Evolutionary conservation across 2,329 filamentous ascomycete genomes (phyloP).

Genomic region (Penicillium sp.): DNA sequence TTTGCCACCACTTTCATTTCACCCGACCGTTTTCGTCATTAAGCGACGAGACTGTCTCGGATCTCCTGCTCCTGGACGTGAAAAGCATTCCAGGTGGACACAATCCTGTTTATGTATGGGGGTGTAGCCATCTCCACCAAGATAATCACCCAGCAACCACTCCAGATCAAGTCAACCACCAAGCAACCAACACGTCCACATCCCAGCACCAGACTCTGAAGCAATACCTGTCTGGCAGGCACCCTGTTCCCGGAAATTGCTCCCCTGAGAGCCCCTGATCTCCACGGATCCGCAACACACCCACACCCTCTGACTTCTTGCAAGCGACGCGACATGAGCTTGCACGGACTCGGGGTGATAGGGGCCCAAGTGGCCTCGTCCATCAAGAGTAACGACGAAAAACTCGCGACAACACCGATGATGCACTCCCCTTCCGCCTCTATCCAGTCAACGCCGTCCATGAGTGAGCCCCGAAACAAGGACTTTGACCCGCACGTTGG

Average conservation of each 20-base stretch:
- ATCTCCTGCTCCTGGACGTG: constrained; percentile 16
- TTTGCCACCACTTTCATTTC: constrained; percentile 1
- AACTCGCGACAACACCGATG: constrained; percentile 13
- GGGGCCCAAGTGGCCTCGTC: constrained; percentile 29
- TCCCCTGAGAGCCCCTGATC: constrained; percentile 16
- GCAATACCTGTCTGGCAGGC: constrained; percentile 10
- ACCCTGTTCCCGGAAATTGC: constrained; percentile 7
- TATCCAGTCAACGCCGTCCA: constrained; percentile 21
- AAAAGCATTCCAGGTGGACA: constrained; percentile 30
- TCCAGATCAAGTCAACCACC: constrained; percentile 6
- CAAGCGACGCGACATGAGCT: constrained; percentile 19
- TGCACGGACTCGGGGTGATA: constrained; percentile 30
- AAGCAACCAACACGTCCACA: constrained; percentile 8
- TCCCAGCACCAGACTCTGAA: constrained; percentile 15
- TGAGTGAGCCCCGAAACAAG: constrained; percentile 9
- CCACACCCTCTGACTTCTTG: background rate
- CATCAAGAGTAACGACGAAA: constrained; percentile 27
- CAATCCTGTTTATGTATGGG: constrained; percentile 29
- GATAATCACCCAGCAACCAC: constrained; percentile 14
- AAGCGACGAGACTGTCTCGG: constrained; percentile 22
- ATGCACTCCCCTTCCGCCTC: constrained; percentile 17
- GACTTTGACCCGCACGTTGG: constrained; percentile 44
- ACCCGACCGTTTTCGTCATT: constrained; percentile 10
- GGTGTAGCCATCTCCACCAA: constrained; percentile 20
- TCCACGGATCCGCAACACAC: background rate